phyloP scores from a whole-genome alignment of 768 basidiomycete species.

The Phlebiopsis flavidoalba region DNA sequence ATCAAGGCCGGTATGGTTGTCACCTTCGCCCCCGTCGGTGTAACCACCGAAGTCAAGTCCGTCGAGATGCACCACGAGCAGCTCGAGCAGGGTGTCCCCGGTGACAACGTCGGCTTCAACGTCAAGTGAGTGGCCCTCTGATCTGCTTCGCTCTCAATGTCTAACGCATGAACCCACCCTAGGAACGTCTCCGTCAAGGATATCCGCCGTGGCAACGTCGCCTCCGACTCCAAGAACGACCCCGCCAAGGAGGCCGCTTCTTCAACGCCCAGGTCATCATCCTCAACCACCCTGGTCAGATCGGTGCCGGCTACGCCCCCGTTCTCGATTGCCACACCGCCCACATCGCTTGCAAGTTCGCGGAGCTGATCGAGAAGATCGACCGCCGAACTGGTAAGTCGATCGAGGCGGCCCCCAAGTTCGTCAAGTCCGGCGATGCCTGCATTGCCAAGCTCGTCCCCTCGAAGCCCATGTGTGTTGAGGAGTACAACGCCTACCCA shows the following conservation, averaged over 20 bases:
- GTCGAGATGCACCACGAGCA: slow-evolving; percentile 99
- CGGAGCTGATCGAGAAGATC: slow-evolving; percentile 98
- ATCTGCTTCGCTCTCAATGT: neutral
- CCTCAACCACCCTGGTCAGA: slow-evolving; percentile 99
- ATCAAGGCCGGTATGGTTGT: slow-evolving; percentile 99
- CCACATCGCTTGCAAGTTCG: slow-evolving; percentile 99
- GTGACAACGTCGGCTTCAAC: slow-evolving; percentile 99
- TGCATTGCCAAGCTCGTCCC: slow-evolving; percentile 97
- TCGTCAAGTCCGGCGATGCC: slow-evolving; percentile 99
- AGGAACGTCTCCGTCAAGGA: slow-evolving; percentile 99
- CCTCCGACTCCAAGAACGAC: slow-evolving; percentile 99
- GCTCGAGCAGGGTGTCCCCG: slow-evolving; percentile 89
- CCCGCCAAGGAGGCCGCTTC: slow-evolving; percentile 97
- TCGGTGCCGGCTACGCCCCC: slow-evolving; percentile 97
- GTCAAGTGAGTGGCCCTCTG: slow-evolving; percentile 61
- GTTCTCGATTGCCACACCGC: slow-evolving; percentile 99
- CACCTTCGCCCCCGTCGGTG: slow-evolving; percentile 92
- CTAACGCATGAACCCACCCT: slow-evolving; percentile 6
- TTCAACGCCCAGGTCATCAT: slow-evolving; percentile 99
- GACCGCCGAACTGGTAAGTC: slow-evolving; percentile 97
- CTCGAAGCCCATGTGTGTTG: slow-evolving; percentile 93
- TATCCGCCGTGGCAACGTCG: slow-evolving; percentile 99
- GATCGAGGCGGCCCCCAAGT: slow-evolving; percentile 86
- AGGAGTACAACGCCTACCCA: slow-evolving; percentile 95
- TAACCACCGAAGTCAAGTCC: slow-evolving; percentile 99